Evolutionary conservation across 148 eudicot genomes (phyloP), one percentile per base, ranked within the genome.

Genomic region (Camellia sinensis): DNA sequence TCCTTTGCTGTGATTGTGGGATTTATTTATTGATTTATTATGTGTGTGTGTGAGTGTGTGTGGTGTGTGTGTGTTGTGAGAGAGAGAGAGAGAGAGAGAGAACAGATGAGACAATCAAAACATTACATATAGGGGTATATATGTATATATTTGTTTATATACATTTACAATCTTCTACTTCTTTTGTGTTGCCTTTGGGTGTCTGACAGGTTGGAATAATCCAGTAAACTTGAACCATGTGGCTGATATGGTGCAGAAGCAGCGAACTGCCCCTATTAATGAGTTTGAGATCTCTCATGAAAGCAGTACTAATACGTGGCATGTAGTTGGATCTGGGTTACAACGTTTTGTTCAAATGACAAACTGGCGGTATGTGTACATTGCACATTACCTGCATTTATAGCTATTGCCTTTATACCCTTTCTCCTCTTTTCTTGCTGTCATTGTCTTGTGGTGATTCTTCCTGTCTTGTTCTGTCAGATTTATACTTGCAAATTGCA

Each of bases 261-360:
- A 89, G 76, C 85, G 93, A 67, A 86, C 87, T 48, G 88, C 93
- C 86, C 92, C 97, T 63, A 90, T 96, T 48, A 87, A 83, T 56
- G 95, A 93, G 63, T 93, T 87, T 82, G 89, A 89, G 80, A 91
- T 96, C 81, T 87, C 89, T 65, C 94, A 91, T 80, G 97, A 96
- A 48, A 81, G 82, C 81, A 78, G 83, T 83, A 83, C 84, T 56
- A 90, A 83, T 19, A 89, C 92, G 1, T 96, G 99, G 99, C 82
- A 87, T 86, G 95, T 93, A 40, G 64, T 65, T 64, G 99, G 99
- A 80, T 76, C 92, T 14, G 99, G 99, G 22, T 84, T 93, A 83
- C 85, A 88, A 83, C 95, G 98, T 73, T 96, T 96, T 89, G 92
- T 96, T 81, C 98, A 96, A 85, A 96, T 96, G 99, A 96, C 98